phyloP scores from a whole-genome alignment of 768 basidiomycete genomes.

The Amanita rubescens region DNA sequence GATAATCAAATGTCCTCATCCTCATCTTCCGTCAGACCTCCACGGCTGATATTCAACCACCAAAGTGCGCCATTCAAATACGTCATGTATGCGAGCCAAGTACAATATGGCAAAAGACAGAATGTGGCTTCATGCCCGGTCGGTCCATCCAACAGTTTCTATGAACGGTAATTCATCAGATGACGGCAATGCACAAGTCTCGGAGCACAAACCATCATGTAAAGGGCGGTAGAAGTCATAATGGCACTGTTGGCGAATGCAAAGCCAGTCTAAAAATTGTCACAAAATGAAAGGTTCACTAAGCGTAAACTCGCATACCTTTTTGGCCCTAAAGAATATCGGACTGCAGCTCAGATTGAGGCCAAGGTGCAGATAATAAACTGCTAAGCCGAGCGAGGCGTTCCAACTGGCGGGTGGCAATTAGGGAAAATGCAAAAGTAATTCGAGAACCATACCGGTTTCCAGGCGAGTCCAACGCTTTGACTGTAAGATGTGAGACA shows the following conservation, averaged over 20 bases:
- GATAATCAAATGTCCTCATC: background rate
- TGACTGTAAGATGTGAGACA: slow-evolving; percentile 55
- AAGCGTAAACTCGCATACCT: slow-evolving; percentile 21
- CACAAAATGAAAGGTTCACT: background rate
- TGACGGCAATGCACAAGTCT: background rate
- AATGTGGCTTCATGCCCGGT: slow-evolving; percentile 42
- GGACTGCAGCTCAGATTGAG: slow-evolving; percentile 59
- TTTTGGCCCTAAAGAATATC: slow-evolving; percentile 49
- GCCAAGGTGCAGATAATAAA: slow-evolving; percentile 57
- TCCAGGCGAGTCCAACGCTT: slow-evolving; percentile 40
- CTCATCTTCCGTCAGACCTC: background rate
- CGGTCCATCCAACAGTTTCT: slow-evolving; percentile 45
- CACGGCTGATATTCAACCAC: slow-evolving; percentile 35
- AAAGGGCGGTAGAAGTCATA: slow-evolving; percentile 45
- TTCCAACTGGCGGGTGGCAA: slow-evolving; percentile 19
- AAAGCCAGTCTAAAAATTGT: slow-evolving; percentile 32
- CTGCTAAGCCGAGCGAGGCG: slow-evolving; percentile 38
- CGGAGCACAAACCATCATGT: slow-evolving; percentile 43
- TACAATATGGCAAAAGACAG: slow-evolving; percentile 57
- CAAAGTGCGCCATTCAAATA: slow-evolving; percentile 65
- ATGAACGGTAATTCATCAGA: background rate
- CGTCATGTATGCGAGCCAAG: slow-evolving; percentile 57
- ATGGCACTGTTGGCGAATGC: slow-evolving; percentile 49
- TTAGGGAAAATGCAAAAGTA: background rate
- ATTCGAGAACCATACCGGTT: slow-evolving; percentile 27